These are phyloP conservation scores for Dothideomycetes sp. DNA, from an alignment of 2,329 filamentous ascomycete species.

Conservation along the genomic window DNA sequence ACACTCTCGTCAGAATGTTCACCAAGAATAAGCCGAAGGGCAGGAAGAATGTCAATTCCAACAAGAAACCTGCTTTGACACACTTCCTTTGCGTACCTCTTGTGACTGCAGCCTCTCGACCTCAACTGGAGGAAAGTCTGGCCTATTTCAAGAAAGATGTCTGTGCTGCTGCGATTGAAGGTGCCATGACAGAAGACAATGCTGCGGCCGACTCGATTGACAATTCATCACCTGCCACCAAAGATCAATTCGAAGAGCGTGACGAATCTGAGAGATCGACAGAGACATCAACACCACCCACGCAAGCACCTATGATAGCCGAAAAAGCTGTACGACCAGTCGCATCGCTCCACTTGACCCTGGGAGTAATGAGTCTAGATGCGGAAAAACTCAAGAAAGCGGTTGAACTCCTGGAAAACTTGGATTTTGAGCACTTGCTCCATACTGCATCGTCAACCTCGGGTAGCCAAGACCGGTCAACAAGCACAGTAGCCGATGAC, in stretches of 20 bases:
- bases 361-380: conserved; percentile 73
- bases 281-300: neutral
- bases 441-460: neutral
- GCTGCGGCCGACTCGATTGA: neutral
- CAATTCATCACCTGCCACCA: no score
- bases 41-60: conserved; percentile 15
- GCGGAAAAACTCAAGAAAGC: conserved; percentile 43
- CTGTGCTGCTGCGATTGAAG: neutral
- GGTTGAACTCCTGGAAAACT: conserved; percentile 25
- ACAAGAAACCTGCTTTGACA: conserved; percentile 45
- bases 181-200: neutral
- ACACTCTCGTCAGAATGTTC: neutral
- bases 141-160: conserved; percentile 9
- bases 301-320: conserved; percentile 43
- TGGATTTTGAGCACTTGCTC: conserved; percentile 22
- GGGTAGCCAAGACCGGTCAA: no score
- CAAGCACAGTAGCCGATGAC: neutral
- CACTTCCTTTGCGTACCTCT: conserved; percentile 74
- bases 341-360: conserved; percentile 74
- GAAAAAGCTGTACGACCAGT: conserved; percentile 62
- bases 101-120: conserved; percentile 49
- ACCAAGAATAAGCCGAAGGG: neutral
- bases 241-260: conserved; percentile 11
- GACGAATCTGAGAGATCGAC: neutral
- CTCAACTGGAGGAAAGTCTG: conserved; percentile 48